Evolutionary conservation across 495 filamentous ascomycete species (phyloP).

Genomic region (Terfezia claveryi): DNA sequence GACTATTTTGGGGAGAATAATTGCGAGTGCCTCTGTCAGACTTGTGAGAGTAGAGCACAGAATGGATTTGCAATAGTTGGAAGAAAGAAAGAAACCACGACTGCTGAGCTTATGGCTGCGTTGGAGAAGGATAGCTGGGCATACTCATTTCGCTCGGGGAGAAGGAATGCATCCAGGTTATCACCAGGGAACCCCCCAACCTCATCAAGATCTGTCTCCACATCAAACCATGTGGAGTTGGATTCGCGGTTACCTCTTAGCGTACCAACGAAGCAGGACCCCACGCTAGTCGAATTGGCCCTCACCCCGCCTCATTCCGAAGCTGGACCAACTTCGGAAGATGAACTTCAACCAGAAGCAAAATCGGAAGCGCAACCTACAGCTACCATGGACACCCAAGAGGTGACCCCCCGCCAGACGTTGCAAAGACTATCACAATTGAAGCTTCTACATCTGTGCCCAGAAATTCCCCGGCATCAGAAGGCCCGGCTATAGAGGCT

Average conservation of each 20-base stretch:
- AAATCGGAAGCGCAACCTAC: background rate
- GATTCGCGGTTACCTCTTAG: background rate
- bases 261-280: background rate
- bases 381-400: background rate
- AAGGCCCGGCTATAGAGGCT: too few relatives aligned
- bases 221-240: background rate
- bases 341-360: background rate
- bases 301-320: background rate
- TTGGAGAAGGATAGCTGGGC: slow-evolving; percentile 24
- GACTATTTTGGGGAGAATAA: slow-evolving; percentile 93
- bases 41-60: slow-evolving; percentile 50
- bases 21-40: slow-evolving; percentile 78
- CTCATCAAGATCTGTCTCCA: background rate
- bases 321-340: background rate
- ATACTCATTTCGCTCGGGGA: slow-evolving; percentile 3
- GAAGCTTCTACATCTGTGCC: too few relatives aligned
- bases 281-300: background rate
- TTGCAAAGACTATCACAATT: background rate
- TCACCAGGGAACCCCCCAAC: background rate
- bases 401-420: background rate
- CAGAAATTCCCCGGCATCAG: too few relatives aligned
- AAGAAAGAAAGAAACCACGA: slow-evolving; percentile 4
- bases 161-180: background rate
- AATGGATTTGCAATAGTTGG: slow-evolving; percentile 55
- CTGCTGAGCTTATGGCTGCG: slow-evolving; percentile 22